Conservation (phyloP, 495 filamentous ascomycete genomes). For the Xylaria cubensis region DNA sequence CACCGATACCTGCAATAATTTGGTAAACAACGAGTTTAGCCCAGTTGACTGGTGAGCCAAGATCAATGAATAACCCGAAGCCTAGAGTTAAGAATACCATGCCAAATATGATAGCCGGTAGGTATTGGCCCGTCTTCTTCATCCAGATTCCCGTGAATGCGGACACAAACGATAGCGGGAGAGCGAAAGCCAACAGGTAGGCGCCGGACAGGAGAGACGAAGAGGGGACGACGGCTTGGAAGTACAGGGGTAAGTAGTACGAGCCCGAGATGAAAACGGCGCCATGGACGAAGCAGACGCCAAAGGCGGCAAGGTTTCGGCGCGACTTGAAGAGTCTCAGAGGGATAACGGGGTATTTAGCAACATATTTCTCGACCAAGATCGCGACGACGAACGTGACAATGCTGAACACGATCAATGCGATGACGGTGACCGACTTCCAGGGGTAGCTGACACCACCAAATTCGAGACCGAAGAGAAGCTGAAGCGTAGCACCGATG, state of each 20-base stretch:
- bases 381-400: constrained; percentile 65
- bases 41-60: constrained; percentile 56
- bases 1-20: constrained; percentile 67
- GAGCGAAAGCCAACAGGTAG: constrained; percentile 73
- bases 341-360: constrained; percentile 78
- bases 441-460: constrained; percentile 76
- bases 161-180: constrained; percentile 70
- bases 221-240: constrained; percentile 72
- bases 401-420: constrained; percentile 75
- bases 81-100: constrained; percentile 63
- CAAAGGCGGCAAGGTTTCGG: constrained; percentile 64
- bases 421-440: constrained; percentile 74
- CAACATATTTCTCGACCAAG: constrained; percentile 70
- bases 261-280: constrained; percentile 72
- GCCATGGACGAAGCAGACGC: constrained; percentile 67
- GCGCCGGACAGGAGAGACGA: constrained; percentile 76
- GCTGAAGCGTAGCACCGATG: constrained; percentile 75
- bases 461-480: constrained; percentile 78
- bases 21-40: constrained; percentile 64
- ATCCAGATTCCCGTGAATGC: constrained; percentile 70
- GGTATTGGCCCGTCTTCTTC: constrained; percentile 67
- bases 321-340: constrained; percentile 67
- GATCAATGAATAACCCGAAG: constrained; percentile 64
- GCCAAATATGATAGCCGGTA: constrained; percentile 61
- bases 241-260: constrained; percentile 79